Evolutionary conservation across 495 filamentous ascomycete genomes (phyloP).

Genomic region (Penicillium macrosclerotiorum): DNA sequence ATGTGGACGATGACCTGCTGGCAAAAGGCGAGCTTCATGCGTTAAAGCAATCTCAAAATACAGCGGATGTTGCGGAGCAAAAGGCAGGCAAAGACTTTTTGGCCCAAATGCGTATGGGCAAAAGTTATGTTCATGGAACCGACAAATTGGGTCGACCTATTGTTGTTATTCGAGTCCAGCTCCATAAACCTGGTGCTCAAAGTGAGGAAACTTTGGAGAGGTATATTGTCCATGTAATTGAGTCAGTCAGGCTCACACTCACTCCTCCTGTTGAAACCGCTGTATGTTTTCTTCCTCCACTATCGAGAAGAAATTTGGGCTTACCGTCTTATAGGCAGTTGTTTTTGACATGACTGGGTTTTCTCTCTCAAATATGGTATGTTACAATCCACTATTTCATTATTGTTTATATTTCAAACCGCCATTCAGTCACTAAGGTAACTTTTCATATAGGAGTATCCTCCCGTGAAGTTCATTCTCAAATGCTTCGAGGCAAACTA

Average conservation of each 20-base stretch:
- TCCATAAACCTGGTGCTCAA: conserved; percentile 86
- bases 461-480: conserved; percentile 92
- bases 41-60: conserved; percentile 52
- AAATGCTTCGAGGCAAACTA: conserved; percentile 95
- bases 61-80: conserved; percentile 49
- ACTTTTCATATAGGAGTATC: conserved; percentile 68
- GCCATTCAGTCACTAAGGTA: no score
- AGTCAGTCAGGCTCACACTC: conserved; percentile 78
- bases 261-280: conserved; percentile 78
- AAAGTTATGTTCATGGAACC: conserved; percentile 81
- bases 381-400: no score
- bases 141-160: conserved; percentile 84
- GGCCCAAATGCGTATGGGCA: conserved; percentile 81
- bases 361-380: conserved; percentile 87
- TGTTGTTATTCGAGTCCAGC: conserved; percentile 71
- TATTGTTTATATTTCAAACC: no score
- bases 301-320: not conserved
- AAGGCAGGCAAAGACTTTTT: conserved; percentile 77
- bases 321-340: conserved; percentile 52
- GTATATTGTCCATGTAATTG: conserved; percentile 90
- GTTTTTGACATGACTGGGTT: conserved; percentile 95
- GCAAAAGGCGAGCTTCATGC: conserved; percentile 68
- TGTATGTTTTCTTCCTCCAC: conserved; percentile 54
- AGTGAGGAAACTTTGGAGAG: conserved; percentile 74
- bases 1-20: conserved; percentile 82